A percentile compares a stretch with the other conserved stretches of the same genome.
Evolutionary conservation across 495 filamentous ascomycete genomes (phyloP).

Genomic region (Aspergillus heteromorphus): DNA sequence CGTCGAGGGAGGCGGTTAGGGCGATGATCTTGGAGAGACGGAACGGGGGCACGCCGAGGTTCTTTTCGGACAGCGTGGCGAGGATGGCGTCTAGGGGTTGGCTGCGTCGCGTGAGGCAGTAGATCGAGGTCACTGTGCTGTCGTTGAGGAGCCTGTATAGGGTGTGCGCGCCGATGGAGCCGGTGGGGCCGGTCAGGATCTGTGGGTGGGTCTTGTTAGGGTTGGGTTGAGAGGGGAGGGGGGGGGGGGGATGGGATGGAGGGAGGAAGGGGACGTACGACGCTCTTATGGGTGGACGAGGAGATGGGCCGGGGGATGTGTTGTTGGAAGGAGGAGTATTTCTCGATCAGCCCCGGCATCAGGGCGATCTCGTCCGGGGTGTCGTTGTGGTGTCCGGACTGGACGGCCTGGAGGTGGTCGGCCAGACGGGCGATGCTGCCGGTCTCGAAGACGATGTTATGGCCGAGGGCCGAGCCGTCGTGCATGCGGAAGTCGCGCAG

Average conservation of each 20-base stretch:
- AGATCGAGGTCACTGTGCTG: constrained; percentile 38
- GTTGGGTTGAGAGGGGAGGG: no score
- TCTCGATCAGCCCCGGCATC: constrained; percentile 44
- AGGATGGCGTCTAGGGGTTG: constrained; percentile 22
- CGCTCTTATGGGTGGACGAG: constrained; percentile 25
- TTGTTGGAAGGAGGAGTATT: constrained; percentile 43
- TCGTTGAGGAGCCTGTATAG: constrained; percentile 43
- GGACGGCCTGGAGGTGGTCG: constrained; percentile 36
- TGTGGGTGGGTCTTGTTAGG: constrained; percentile 19
- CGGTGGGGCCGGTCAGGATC: constrained; percentile 57
- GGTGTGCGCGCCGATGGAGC: constrained; percentile 52
- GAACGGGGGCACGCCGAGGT: constrained; percentile 22
- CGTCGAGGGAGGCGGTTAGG: constrained; percentile 34
- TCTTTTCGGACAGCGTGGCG: constrained; percentile 29
- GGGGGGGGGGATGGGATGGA: no score
- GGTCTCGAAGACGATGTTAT: constrained; percentile 50
- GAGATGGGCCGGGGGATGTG: constrained; percentile 23
- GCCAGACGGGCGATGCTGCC: constrained; percentile 44
- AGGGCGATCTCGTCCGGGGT: constrained; percentile 24
- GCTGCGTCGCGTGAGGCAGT: constrained; percentile 47
- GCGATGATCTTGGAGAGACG: constrained; percentile 33
- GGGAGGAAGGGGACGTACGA: constrained; percentile 25
- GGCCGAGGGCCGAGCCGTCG: constrained; percentile 21
- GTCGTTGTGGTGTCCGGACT: constrained; percentile 22
- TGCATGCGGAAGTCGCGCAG: constrained; percentile 39